Base-by-base conservation (phyloP, 352 stramenopile genomes). In the Thalassiosira hispida region DNA sequence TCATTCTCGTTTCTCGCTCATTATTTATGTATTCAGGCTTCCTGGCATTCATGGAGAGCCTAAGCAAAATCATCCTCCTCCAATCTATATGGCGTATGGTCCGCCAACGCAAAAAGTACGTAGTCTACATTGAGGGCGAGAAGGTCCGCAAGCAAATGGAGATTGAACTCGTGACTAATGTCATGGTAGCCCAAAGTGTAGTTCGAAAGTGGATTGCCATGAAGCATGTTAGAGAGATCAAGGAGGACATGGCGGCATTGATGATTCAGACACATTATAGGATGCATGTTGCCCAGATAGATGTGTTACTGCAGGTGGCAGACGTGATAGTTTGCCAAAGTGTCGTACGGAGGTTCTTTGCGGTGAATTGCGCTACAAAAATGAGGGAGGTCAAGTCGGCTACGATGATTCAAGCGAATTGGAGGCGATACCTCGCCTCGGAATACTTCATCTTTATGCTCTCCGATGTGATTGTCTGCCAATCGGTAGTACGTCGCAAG, bases 401-500 rank as follows among this genome's bases (percentile, higher is more conserved):
- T 18, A 72, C 52, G 3, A 42, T 49, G 18, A 83, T 83, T 68
- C 75, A 83, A 55, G 27, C 27, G 16, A 49, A 25, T 46, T 80
- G 61, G 61, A 59, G 71, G 18, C 47, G 52, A 46, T 70, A 44
- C 40, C 57, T 71, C 22, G 69, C 55, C 9, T 52, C 31, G 3
- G 57, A 72, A 35, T 72, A 63, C 31, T 81, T 56, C 38, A 47
- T 75, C 8, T 65, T 77, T 40, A 35, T 52, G 31, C 29, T 62
- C 6, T 68, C 57, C 12, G 73, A 82, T 46, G 33, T 82, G 14
- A 76, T 82, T 56, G 27, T 76, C 3, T 82, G 73, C 20, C 73
- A 82, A 64, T 77, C 65, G 6, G 49, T 72, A 25, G 66, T 53
- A 9, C 46, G 73, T 35, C 51, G 66, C 22, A 47, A 20, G 51